A percentile compares a stretch with the other conserved stretches of the same genome.
phyloP scores from a whole-genome alignment of 2,329 filamentous ascomycete species.

The Diaporthe aspalathi region DNA sequence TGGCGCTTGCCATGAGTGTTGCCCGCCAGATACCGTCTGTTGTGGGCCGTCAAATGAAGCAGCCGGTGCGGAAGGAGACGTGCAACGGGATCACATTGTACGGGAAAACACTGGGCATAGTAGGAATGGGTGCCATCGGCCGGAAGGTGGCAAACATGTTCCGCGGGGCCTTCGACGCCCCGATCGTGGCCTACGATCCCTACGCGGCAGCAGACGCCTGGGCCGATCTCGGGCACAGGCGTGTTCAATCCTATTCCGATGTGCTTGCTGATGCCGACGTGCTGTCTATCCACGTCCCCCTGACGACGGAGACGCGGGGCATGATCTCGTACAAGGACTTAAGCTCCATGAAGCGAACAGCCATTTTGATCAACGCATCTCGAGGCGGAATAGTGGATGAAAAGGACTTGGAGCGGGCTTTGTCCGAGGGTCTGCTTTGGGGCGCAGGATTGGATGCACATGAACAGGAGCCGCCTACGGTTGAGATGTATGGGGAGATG shows the following conservation, averaged over 20 bases:
- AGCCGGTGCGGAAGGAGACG: constrained; percentile 44
- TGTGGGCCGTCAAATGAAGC: constrained; percentile 43
- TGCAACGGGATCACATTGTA: constrained; percentile 46
- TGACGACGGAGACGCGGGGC: constrained; percentile 45
- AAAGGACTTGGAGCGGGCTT: constrained; percentile 44
- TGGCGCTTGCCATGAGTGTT: constrained; percentile 48
- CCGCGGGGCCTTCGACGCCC: constrained; percentile 46
- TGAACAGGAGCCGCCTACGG: constrained; percentile 46
- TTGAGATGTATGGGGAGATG: constrained; percentile 44
- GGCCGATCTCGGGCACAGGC: constrained; percentile 42
- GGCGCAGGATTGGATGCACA: constrained; percentile 49
- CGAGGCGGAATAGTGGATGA: constrained; percentile 50
- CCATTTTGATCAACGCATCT: constrained; percentile 49
- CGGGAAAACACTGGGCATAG: constrained; percentile 50
- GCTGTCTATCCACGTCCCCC: constrained; percentile 49
- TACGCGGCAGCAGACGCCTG: constrained; percentile 42
- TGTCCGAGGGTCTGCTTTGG: constrained; percentile 44
- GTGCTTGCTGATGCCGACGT: constrained; percentile 49
- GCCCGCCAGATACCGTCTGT: constrained; percentile 47
- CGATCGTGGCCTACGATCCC: constrained; percentile 51
- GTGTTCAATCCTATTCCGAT: constrained; percentile 46
- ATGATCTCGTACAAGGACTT: constrained; percentile 47
- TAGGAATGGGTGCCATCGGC: constrained; percentile 54
- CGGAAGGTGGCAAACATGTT: constrained; percentile 50
- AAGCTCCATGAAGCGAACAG: constrained; percentile 44